phyloP scores from a whole-genome alignment of 805 yeast species.

The Maudiozyma pseudohumilis region DNA sequence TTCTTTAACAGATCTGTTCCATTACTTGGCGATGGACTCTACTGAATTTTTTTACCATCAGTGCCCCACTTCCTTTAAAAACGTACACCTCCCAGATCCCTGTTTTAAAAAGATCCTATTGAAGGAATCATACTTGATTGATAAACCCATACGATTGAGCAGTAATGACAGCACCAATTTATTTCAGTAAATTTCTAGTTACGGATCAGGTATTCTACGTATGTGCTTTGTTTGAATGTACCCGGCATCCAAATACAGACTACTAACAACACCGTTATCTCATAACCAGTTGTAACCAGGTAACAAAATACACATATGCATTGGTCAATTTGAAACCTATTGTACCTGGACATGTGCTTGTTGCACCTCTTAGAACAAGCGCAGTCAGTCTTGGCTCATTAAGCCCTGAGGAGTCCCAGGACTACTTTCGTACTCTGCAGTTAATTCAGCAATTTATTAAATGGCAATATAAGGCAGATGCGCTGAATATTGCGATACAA shows the following conservation, averaged over 20 bases:
- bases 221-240: conserved; percentile 4
- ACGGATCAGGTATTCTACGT: conserved; percentile 29
- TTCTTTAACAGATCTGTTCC: too few relatives aligned
- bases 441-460: conserved; percentile 58
- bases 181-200: conserved; percentile 27
- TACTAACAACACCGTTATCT: neutral
- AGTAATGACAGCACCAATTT: conserved; percentile 6
- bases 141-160: neutral
- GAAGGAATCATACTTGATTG: too few relatives aligned
- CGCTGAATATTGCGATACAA: conserved; percentile 85
- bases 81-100: too few relatives aligned
- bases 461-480: conserved; percentile 61
- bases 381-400: conserved; percentile 58
- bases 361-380: conserved; percentile 68
- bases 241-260: neutral
- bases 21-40: too few relatives aligned
- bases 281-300: conserved; percentile 5
- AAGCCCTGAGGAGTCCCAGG: conserved; percentile 59
- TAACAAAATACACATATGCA: conserved; percentile 62
- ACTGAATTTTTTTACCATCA: too few relatives aligned
- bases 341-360: conserved; percentile 86
- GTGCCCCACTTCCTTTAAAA: too few relatives aligned
- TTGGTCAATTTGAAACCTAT: conserved; percentile 87
- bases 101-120: too few relatives aligned
- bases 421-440: conserved; percentile 71